phyloP scores from a whole-genome alignment of 129 eudicot species.

The Sambucus nigra region DNA sequence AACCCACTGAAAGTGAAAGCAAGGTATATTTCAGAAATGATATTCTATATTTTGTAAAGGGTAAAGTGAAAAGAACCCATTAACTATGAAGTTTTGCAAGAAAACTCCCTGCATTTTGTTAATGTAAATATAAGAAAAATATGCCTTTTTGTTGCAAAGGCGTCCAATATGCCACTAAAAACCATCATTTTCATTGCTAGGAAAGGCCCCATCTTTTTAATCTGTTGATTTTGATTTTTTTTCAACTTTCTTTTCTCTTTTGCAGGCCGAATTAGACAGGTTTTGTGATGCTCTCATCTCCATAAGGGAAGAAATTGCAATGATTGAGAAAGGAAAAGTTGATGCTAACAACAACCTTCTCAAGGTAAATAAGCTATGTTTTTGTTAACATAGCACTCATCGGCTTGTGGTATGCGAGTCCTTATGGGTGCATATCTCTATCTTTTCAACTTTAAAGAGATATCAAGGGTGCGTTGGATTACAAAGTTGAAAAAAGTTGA shows the following conservation, averaged over 20 bases:
- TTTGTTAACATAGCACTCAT: neutral
- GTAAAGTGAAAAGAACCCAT: too few relatives aligned
- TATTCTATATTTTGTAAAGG: too few relatives aligned
- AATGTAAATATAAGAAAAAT: too few relatives aligned
- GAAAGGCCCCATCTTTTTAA: neutral
- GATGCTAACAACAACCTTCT: constrained; percentile 77
- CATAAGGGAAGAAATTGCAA: constrained; percentile 75
- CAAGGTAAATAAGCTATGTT: constrained; percentile 37
- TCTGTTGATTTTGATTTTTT: neutral
- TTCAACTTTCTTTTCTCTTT: too few relatives aligned
- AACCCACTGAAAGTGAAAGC: constrained; percentile 99
- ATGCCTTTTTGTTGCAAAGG: too few relatives aligned
- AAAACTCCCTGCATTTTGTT: too few relatives aligned
- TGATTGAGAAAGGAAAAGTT: constrained; percentile 78
- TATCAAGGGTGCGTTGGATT: constrained; percentile 6
- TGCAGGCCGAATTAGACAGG: constrained; percentile 93
- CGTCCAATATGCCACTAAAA: too few relatives aligned
- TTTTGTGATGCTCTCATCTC: constrained; percentile 89
- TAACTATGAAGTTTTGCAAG: too few relatives aligned
- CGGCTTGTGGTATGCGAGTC: neutral
- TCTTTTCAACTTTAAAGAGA: neutral
- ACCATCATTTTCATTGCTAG: neutral
- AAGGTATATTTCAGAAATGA: constrained; percentile 37
- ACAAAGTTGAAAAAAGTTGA: too few relatives aligned
- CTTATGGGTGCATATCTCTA: neutral